Percentiles rank a stretch among this genome's conserved stretches.
Conservation (phyloP, 768 basidiomycete genomes). For the Kwoniella dendrophila region DNA sequence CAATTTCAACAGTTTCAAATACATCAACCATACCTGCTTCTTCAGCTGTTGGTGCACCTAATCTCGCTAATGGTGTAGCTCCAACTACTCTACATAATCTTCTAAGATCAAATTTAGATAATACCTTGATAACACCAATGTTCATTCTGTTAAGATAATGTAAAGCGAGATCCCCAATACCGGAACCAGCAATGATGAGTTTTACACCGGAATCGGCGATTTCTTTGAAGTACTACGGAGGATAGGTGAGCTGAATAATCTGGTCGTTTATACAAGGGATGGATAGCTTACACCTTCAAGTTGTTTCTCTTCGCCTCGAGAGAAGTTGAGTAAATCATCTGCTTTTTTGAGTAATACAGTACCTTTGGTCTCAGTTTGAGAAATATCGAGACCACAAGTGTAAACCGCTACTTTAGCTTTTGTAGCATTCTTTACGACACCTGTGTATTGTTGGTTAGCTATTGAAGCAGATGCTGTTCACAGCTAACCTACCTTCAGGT, state of each 20-base stretch:
- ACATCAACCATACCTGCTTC: slow-evolving; percentile 93
- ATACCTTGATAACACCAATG: slow-evolving; percentile 94
- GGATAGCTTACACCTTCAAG: slow-evolving; percentile 70
- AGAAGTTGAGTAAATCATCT: slow-evolving; percentile 96
- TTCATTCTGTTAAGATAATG: slow-evolving; percentile 93
- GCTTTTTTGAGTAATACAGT: slow-evolving; percentile 94
- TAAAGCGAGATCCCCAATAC: slow-evolving; percentile 90
- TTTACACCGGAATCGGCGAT: slow-evolving; percentile 94
- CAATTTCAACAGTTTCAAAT: slow-evolving; percentile 93
- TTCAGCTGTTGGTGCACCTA: slow-evolving; percentile 94
- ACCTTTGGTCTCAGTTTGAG: slow-evolving; percentile 98
- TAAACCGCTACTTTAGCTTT: slow-evolving; percentile 94
- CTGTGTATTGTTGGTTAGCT: slow-evolving; percentile 55
- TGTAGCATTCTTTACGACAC: slow-evolving; percentile 75
- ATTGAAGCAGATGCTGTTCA: background rate
- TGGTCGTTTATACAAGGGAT: background rate
- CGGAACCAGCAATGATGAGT: slow-evolving; percentile 88
- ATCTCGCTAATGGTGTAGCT: slow-evolving; percentile 91
- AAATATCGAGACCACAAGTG: slow-evolving; percentile 86
- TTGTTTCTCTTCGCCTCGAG: slow-evolving; percentile 92
- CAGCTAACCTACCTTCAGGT: slow-evolving; percentile 71
- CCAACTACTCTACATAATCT: slow-evolving; percentile 91
- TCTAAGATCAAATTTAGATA: slow-evolving; percentile 96
- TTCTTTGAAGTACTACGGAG: slow-evolving; percentile 83
- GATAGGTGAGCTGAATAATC: background rate